Base-by-base conservation (phyloP, 2,329 filamentous ascomycete species). In the Epichloe uncinata region DNA sequence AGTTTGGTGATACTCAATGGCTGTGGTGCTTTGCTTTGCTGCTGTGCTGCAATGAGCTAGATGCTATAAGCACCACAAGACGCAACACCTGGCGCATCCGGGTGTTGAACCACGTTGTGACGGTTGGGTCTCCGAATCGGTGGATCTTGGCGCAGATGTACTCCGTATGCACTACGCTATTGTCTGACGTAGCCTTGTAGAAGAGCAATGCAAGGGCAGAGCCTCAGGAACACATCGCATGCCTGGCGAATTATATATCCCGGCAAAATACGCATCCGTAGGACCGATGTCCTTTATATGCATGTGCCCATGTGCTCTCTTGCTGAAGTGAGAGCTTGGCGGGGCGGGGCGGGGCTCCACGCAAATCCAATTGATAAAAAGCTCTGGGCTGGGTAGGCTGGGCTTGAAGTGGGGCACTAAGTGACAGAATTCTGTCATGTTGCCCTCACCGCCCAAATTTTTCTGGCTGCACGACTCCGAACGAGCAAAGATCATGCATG, bases 361-460 rank as follows among this genome's bases (percentile, higher is more conserved):
- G 20, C 42, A 44, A 44, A 33, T 18, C 22, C 42, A 43, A 34
- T 44, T 44, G 42, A 33, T 16, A 11, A 45, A 18, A 6, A 9
- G 26, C 26, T 12, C 13, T 6, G 6, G 26, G n/a, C n/a, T n/a
- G n/a, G n/a, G n/a, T n/a, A n/a, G n/a, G n/a, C n/a, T n/a, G n/a
- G n/a, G n/a, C 35, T 33, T 35, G 7, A 35, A 37, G 54, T 52
- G 18, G 18, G 49, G 53, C 50, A 13, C 4, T 4, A 15, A 2
- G 3, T 18, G 57, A 55, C 55, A 58, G 54, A 59, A 60, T 57
- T 38, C 30, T 34, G 26, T 37, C 37, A 18, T 9, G 47, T 15
- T 30, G 15, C 45, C 45, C 58, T 58, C 57, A 60, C 58, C 58
- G 57, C 58, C 58, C 52, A 58, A 58, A 56, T 56, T 58, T 60